phyloP scores from a whole-genome alignment of 768 basidiomycete species.

The Rhizopogon vinicolor region DNA sequence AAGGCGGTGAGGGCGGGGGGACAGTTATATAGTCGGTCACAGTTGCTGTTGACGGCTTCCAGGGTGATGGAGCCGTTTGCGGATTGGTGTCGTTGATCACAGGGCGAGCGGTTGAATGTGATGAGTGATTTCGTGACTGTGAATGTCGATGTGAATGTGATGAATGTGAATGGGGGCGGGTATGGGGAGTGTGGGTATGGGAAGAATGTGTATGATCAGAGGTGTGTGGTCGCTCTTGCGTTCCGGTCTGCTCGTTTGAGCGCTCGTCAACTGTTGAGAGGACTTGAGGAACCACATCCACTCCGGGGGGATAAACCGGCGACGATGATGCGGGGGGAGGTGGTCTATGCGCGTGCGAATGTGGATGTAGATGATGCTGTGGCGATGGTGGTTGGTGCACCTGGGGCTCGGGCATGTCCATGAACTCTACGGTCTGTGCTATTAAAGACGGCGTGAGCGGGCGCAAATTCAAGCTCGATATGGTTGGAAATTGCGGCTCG shows the following conservation, averaged over 20 bases:
- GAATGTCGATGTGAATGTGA: not conserved
- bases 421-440: constrained; percentile 2
- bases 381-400: not conserved
- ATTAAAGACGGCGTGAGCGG: constrained; percentile 2
- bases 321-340: not conserved
- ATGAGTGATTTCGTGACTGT: not conserved
- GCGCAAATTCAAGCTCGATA: constrained; percentile 1
- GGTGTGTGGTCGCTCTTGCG: not conserved
- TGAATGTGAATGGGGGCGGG: not conserved
- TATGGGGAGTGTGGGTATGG: not conserved
- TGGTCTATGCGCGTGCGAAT: not conserved
- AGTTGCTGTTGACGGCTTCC: not conserved
- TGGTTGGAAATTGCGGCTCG: not conserved
- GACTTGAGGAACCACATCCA: not conserved
- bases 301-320: not conserved
- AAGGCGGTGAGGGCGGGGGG: constrained; percentile 3
- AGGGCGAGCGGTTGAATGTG: not conserved
- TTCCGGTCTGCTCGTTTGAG: not conserved
- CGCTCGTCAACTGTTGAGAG: constrained; percentile 1
- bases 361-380: not conserved
- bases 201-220: not conserved
- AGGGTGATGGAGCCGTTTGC: not conserved
- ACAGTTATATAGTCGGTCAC: constrained; percentile 6
- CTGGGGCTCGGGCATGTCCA: not conserved
- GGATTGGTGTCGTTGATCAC: not conserved